Base-by-base conservation (phyloP, 371 early-diverging fungal species). In the Antonospora locustae region DNA sequence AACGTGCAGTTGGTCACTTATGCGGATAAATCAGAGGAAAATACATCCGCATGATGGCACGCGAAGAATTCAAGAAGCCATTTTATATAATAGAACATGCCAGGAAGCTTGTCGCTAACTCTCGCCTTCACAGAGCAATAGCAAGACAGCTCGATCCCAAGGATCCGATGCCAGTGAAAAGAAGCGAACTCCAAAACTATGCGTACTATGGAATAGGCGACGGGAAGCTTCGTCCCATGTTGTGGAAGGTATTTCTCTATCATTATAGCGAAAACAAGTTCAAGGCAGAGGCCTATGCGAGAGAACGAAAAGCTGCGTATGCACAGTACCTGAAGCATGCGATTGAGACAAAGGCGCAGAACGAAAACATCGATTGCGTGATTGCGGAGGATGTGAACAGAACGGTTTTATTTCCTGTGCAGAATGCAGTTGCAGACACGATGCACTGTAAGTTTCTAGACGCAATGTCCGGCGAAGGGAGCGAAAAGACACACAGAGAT, bases 171-270 rank as follows among this genome's bases (percentile, higher is more conserved):
- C 49, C 58, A 9, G 6, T 61, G 14, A 60, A 72, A 52, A 28
- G 52, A 11, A 32, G 17, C 32, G 57, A 65, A 47, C 9, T 72
- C n/a, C 44, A 46, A 41, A 68, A 66, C n/a, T 68, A 60, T 45
- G 47, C 54, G 12, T 68, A 68, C 32, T 50, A 62, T 39, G 72
- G 72, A 1, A 66, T 63, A 50, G 46, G 40, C 12, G 23, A 50
- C 32, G 19, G 41, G 28, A 25, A 40, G 11, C 41, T 66, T 1
- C 30, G 72, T 17, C 68, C 66, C 3, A 55, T 38, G 51, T 67
- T 55, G 34, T 72, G 72, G 72, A 72, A 63, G 39, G 7, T 68
- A 0, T 58, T 72, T 25, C 47, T 72, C 11, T 38, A 49, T n/a
- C 63, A 72, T 38, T 55, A 45, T 40, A 23, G 52, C 3, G 40